Percentiles rank a stretch among this genome's conserved stretches.
phyloP scores from a whole-genome alignment of 2,329 filamentous ascomycete species.

The Aspergillus viridinutans region DNA sequence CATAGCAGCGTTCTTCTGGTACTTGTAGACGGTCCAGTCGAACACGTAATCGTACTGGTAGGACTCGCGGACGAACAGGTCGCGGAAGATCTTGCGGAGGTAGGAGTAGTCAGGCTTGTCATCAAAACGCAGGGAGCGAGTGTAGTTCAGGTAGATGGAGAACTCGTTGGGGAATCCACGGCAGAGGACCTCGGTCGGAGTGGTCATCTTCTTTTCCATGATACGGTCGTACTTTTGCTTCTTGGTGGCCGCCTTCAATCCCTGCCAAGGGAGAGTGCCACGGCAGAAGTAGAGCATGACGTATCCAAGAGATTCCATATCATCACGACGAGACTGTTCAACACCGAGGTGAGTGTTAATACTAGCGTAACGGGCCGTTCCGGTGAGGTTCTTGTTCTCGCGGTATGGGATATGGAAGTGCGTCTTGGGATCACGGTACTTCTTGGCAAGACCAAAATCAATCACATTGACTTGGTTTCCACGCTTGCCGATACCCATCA shows the following conservation, averaged over 20 bases:
- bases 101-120: slow-evolving; percentile 99
- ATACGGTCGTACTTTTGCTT: slow-evolving; percentile 99
- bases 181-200: slow-evolving; percentile 95
- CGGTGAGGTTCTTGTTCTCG: slow-evolving; percentile 99
- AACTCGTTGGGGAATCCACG: slow-evolving; percentile 99
- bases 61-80: slow-evolving; percentile 95
- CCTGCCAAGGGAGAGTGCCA: slow-evolving; percentile 97
- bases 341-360: slow-evolving; percentile 99
- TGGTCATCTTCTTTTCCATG: slow-evolving; percentile 99
- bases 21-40: slow-evolving; percentile 99
- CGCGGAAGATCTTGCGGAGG: slow-evolving; percentile 99
- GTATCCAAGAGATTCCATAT: slow-evolving; percentile 98
- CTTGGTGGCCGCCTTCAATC: slow-evolving; percentile 96
- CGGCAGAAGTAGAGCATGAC: slow-evolving; percentile 99
- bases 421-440: slow-evolving; percentile 99
- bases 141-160: slow-evolving; percentile 99
- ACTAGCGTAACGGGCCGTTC: slow-evolving; percentile 94
- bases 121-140: slow-evolving; percentile 94
- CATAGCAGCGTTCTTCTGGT: slow-evolving; percentile 97
- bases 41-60: slow-evolving; percentile 99
- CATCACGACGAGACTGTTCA: slow-evolving; percentile 97
- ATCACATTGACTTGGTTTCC: slow-evolving; percentile 99
- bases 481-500: slow-evolving; percentile 98
- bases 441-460: slow-evolving; percentile 98
- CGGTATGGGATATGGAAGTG: slow-evolving; percentile 99